Evolutionary conservation across 2,329 filamentous ascomycete genomes (phyloP), one percentile per base, ranked within the genome.

Genomic region (Nemania serpens): DNA sequence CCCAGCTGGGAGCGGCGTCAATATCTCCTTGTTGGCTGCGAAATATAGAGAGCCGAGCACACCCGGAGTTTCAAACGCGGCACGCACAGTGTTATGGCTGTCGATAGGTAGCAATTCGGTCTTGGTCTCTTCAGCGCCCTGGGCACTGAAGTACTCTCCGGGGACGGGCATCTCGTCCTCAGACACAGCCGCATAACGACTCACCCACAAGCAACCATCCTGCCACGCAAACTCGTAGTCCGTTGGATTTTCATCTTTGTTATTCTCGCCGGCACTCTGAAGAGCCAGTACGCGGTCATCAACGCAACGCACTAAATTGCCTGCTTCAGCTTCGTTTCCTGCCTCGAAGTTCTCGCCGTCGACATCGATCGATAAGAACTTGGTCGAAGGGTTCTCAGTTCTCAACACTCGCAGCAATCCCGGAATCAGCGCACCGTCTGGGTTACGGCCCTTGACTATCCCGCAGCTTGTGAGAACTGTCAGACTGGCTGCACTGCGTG

Each of bases 171-270:
- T 3, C 25, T 29, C 29, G 17, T 29, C 10, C 20, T 18, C 43
- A 15, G 20, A n/a, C 12, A 53, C 58, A 33, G 71, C 69, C 9
- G 70, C 62, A 13, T 59, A 4, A 42, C 74, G 69, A 49, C 71
- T 71, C 2, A 74, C 66, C 64, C 71, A 71, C n/a, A 73, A 41
- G 34, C 68, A 69, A 12, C 70, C 70, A 39, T 71, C 61, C 17
- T 69, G 68, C 70, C 73, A 72, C 9, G 58, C 61, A 20, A 68
- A 71, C 34, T 75, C 74, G 11, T 64, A 60, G 43, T 76, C 73
- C 12, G 47, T 55, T n/a, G 50, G 4, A 18, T 18, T n/a, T 7
- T 47, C 36, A 36, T 20, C 17, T 52, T 20, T 33, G 20, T 15
- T 37, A n/a, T 29, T 29, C 25, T 29, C 25, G 25, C 4, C 25